These are phyloP conservation scores for Penicillium psychrosexuale DNA, from an alignment of 2,329 filamentous ascomycete genomes.

Conservation along the genomic window DNA sequence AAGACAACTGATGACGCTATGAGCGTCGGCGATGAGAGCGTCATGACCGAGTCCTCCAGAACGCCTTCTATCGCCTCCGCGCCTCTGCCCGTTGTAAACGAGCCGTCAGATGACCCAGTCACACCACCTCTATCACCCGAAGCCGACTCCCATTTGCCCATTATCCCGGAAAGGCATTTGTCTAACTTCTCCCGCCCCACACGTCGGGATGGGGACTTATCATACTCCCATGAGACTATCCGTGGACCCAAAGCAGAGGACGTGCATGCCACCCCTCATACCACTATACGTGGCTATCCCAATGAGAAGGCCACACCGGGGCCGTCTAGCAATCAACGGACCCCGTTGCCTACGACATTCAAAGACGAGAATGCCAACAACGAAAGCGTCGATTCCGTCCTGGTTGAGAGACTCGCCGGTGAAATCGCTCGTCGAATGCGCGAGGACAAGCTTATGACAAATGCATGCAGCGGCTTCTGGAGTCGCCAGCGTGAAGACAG, in stretches of 20 bases:
- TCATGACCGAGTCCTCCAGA: conserved; percentile 40
- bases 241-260: conserved; percentile 23
- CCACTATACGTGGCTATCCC: conserved; percentile 22
- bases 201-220: conserved; percentile 26
- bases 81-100: conserved; percentile 57
- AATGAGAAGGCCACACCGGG: conserved; percentile 31
- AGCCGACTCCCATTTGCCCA: conserved; percentile 31
- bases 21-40: conserved; percentile 44
- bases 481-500: conserved; percentile 37
- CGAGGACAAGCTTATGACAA: conserved; percentile 65
- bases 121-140: conserved; percentile 52
- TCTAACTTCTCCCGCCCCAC: conserved; percentile 28
- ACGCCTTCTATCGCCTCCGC: conserved; percentile 52
- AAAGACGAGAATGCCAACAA: conserved; percentile 26
- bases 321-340: conserved; percentile 21
- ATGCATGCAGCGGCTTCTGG: conserved; percentile 38
- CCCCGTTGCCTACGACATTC: conserved; percentile 36
- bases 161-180: conserved; percentile 35
- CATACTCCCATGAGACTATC: conserved; percentile 26
- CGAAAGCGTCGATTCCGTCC: conserved; percentile 46
- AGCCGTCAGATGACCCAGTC: conserved; percentile 55
- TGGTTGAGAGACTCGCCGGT: conserved; percentile 70
- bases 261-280: conserved; percentile 35
- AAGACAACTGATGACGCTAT: conserved; percentile 42
- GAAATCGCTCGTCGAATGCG: conserved; percentile 84